These are phyloP conservation scores for Peltaster fructicola DNA, from an alignment of 2,329 filamentous ascomycete genomes.

Conservation along the genomic window DNA sequence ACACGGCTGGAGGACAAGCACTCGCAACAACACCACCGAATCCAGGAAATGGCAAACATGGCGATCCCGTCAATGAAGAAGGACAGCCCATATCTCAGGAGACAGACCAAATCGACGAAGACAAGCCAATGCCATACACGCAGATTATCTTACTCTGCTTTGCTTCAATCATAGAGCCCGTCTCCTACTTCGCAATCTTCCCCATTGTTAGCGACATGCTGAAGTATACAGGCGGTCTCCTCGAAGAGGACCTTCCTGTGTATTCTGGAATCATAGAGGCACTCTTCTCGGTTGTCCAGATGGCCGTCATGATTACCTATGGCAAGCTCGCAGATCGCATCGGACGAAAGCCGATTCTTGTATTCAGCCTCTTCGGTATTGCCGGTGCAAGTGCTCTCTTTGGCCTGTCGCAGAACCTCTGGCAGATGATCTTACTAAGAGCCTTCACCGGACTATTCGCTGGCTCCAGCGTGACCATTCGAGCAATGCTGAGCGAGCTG, in stretches of 20 bases:
- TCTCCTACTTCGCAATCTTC: conserved; percentile 72
- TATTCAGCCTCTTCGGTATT: conserved; percentile 48
- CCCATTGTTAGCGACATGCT: conserved; percentile 70
- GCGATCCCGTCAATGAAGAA: too few relatives aligned
- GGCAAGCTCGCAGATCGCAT: conserved; percentile 48
- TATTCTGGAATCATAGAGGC: conserved; percentile 58
- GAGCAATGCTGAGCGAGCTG: conserved; percentile 61
- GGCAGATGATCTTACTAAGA: conserved; percentile 58
- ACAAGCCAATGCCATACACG: conserved; percentile 36
- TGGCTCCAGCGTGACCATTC: conserved; percentile 55
- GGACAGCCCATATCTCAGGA: conserved; percentile 1
- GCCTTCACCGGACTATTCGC: conserved; percentile 57
- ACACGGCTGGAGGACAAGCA: conserved; percentile 1
- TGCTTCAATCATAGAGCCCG: conserved; percentile 53
- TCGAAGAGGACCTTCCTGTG: conserved; percentile 54
- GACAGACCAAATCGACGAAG: conserved; percentile 3
- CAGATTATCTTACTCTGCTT: conserved; percentile 61
- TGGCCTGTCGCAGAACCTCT: conserved; percentile 46
- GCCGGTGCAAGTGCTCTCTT: conserved; percentile 45
- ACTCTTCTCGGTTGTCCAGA: conserved; percentile 58
- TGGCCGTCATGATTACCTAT: conserved; percentile 62
- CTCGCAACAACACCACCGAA: neutral
- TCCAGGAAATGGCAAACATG: too few relatives aligned
- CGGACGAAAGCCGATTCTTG: conserved; percentile 56
- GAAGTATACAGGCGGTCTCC: conserved; percentile 42